Base-by-base conservation (phyloP, 176 grass and related monocot genomes). In the Dactylis glomerata region DNA sequence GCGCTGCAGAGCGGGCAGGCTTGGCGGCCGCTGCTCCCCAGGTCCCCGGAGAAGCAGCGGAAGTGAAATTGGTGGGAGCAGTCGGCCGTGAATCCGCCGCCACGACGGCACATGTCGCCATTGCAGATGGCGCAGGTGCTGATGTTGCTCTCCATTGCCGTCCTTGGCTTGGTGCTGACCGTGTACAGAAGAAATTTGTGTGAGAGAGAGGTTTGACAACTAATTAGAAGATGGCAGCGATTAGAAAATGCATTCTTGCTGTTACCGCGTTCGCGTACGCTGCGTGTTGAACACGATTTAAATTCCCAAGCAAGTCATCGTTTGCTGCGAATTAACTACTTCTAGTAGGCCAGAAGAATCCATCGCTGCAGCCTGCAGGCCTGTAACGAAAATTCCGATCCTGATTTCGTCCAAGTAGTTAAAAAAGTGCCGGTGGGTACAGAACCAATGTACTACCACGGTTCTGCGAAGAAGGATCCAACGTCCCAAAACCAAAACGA, bases 11-110 rank as follows among this genome's bases (percentile, higher is more conserved):
- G 58, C 8, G 87, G 89, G 77, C 94, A 96, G n/a, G 81, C 36
- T 52, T 73, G 37, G 70, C 85, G 77, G 17, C 89, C 86, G 44
- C 87, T 77, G 41, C 13, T 63, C 27, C 76, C 72, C 30, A 87
- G 87, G 77, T 59, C 88, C 20, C 89, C 88, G 27, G 92, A 85
- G 74, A 93, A 83, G 72, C 91, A 78, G 42, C 83, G 51, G 61
- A 86, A 92, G 74, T 95, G 92, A 61, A 93, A 95, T 19, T 76
- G 87, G 47, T 95, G 91, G 15, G 87, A 91, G 84, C 95, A 91
- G 52, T 95, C 88, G 38, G 89, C 85, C 27, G 85, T 88, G 85
- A 88, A 95, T 32, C 95, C 83, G 40, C 76, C 62, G 37, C 34
- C 87, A 5, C 41, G 26, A 13, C 82, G 56, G 76, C 82, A 88